A percentile compares a stretch with the other conserved stretches of the same genome.
phyloP scores from a whole-genome alignment of 1,284 basidiomycete species.

The Bjerkandera adusta region DNA sequence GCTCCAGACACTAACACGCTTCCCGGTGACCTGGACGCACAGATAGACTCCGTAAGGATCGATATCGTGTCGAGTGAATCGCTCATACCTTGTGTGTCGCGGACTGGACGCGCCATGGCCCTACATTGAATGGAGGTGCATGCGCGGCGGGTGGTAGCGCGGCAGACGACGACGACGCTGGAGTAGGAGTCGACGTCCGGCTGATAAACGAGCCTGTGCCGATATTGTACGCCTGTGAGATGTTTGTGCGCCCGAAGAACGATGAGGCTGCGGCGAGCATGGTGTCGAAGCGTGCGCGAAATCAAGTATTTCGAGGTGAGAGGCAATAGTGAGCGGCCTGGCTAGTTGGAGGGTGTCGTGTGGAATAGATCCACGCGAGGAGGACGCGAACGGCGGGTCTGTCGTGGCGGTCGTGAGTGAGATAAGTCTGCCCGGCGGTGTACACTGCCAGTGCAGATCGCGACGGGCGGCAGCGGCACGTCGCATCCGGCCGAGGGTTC shows the following conservation, averaged over 20 bases:
- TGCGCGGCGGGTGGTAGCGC: constrained; percentile 40
- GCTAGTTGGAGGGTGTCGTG: too few species aligned
- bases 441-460: too few species aligned
- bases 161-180: constrained; percentile 43
- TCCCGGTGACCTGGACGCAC: constrained; percentile 52
- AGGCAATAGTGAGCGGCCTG: too few species aligned
- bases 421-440: too few species aligned
- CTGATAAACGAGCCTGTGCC: constrained; percentile 44
- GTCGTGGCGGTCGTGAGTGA: too few species aligned
- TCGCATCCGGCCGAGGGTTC: too few species aligned
- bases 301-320: too few species aligned
- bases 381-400: too few species aligned
- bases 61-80: too few species aligned
- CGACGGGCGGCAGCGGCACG: too few species aligned
- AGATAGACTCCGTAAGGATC: neutral
- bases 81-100: constrained; percentile 75
- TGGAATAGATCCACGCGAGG: too few species aligned
- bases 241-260: constrained; percentile 84
- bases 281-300: constrained; percentile 1
- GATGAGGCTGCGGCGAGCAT: constrained; percentile 91
- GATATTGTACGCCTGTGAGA: constrained; percentile 82
- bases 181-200: constrained; percentile 63
- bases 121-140: constrained; percentile 65
- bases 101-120: constrained; percentile 83
- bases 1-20: constrained; percentile 87